These are phyloP conservation scores for Termitomyces sp. DNA, from an alignment of 768 basidiomycete species.

Conservation along the genomic window DNA sequence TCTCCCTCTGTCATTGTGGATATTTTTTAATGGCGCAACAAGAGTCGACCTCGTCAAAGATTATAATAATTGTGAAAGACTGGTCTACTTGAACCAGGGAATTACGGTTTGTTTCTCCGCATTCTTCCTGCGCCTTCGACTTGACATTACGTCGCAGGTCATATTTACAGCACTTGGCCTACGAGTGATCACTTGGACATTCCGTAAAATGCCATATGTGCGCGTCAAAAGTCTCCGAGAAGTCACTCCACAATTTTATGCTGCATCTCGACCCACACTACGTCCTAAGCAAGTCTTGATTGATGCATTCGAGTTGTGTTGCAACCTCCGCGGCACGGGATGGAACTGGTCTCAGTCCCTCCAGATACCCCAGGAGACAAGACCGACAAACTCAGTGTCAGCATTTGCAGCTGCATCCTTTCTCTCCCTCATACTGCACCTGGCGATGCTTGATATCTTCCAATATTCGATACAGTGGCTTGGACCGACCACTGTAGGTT, in stretches of 20 bases:
- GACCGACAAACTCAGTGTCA: constrained; percentile 27
- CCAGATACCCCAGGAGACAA: constrained; percentile 34
- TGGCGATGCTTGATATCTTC: constrained; percentile 36
- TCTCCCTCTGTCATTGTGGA: constrained; percentile 42
- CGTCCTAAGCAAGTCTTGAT: constrained; percentile 13
- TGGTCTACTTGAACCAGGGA: constrained; percentile 39
- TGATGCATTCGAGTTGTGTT: constrained; percentile 45
- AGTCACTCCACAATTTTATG: constrained; percentile 9
- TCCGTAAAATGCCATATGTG: constrained; percentile 25
- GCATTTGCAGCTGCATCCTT: constrained; percentile 32
- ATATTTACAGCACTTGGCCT: constrained; percentile 28
- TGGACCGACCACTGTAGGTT: constrained; percentile 34
- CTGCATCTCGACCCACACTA: constrained; percentile 4
- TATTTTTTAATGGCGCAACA: constrained; percentile 35
- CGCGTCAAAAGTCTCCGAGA: constrained; percentile 17
- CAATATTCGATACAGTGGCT: constrained; percentile 43
- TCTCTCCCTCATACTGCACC: constrained; percentile 24
- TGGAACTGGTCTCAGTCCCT: constrained; percentile 54
- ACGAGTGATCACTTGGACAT: constrained; percentile 36
- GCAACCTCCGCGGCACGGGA: constrained; percentile 50
- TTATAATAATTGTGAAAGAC: constrained; percentile 22
- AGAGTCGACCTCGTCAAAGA: constrained; percentile 34
- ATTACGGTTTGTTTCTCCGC: constrained; percentile 29
- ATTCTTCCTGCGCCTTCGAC: not conserved
- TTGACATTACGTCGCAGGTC: constrained; percentile 24